Conservation (phyloP, 1,284 basidiomycete genomes). For the Cystobasidium slooffiae region DNA sequence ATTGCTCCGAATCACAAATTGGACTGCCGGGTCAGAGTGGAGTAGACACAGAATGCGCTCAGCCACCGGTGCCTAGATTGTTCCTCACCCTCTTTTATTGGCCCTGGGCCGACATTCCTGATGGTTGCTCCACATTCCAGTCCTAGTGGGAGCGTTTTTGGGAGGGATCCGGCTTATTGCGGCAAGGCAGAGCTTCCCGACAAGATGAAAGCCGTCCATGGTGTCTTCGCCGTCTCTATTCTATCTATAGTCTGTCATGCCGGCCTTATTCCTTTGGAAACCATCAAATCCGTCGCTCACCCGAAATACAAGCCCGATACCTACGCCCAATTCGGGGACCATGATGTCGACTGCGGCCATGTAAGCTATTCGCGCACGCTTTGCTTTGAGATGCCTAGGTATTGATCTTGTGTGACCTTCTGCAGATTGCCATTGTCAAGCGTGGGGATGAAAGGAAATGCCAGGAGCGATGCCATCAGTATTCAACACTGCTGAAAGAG, state of each 20-base stretch:
- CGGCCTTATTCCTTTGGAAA: not conserved
- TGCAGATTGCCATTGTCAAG: not conserved
- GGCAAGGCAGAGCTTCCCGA: not conserved
- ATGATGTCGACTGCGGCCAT: slow-evolving; percentile 5
- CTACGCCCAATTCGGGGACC: not conserved
- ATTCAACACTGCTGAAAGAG: not conserved
- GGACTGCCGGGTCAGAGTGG: too few species aligned
- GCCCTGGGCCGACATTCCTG: too few species aligned
- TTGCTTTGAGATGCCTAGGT: not conserved
- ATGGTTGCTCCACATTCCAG: too few species aligned
- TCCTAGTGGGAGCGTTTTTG: too few species aligned
- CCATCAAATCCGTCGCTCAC: not conserved
- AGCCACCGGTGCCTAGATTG: too few species aligned
- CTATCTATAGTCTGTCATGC: not conserved
- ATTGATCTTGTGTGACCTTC: too few species aligned
- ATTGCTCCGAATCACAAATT: too few species aligned
- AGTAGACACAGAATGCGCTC: too few species aligned
- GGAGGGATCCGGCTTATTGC: not conserved
- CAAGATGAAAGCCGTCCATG: not conserved
- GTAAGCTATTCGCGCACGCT: not conserved
- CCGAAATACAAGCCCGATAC: not conserved
- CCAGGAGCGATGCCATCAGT: slow-evolving; percentile 12
- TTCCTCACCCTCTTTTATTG: too few species aligned
- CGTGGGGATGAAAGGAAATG: slow-evolving; percentile 4
- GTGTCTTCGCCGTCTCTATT: not conserved